Evolutionary conservation across 2,329 filamentous ascomycete genomes (phyloP), one percentile per base, ranked within the genome.

Genomic region (Fusarium sacchari): DNA sequence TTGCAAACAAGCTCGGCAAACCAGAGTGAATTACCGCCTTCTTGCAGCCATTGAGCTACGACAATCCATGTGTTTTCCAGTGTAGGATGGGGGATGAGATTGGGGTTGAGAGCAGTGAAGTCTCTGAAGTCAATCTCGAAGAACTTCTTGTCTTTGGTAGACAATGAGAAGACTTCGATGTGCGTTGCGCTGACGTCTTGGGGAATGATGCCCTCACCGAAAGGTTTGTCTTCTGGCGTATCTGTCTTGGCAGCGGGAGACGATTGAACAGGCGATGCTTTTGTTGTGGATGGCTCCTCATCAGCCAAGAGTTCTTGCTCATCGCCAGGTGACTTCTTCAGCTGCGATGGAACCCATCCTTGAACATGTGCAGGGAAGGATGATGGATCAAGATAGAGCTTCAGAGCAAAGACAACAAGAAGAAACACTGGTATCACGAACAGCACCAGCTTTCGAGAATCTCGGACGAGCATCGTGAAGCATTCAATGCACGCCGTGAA

Each of bases 1-100:
- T 85, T 81, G 77, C 88, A 90, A 3, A 83, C 82, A 5, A 89
- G 67, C 76, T 89, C 86, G 28, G 82, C 74, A 63, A 82, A 85
- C 69, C 80, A 82, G 12, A 78, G 69, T 2, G 77, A 76, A 6
- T 71, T 60, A 8, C 78, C 73, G 15, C 73, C 69, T 10, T 79
- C 68, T 28, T 73, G 70, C 18, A 81, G 76, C 58, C 81, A 80
- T 75, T 89, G 88, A 8, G 86, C 87, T 8, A 88, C 83, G 30
- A 90, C 82, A 67, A 87, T 84, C 83, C 84, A 90, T 3, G 82
- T 86, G 44, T 87, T 78, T 6, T 82, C 78, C 12, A 82, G 75
- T 3, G 75, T 79, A 6, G 88, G 88, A 75, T 90, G 89, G 0
- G 89, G 88, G 43, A 90, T 83, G 70, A 90, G 85, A 78, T 87